These are phyloP conservation scores for Botrytis galanthina DNA, from an alignment of 2,329 filamentous ascomycete genomes.

Conservation along the genomic window DNA sequence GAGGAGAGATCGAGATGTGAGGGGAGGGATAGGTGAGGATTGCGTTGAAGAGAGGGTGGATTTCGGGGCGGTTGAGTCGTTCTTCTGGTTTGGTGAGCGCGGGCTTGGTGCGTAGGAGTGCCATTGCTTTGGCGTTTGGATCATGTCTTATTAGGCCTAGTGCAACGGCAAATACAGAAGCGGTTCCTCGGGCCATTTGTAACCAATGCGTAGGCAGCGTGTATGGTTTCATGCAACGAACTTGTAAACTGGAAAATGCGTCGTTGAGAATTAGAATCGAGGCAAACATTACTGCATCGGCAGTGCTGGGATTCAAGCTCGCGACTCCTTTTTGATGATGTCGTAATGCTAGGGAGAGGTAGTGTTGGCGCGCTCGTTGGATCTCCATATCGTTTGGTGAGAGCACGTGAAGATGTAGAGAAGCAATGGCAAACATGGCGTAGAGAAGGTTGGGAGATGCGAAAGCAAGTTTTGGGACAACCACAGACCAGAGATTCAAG, in stretches of 20 bases:
- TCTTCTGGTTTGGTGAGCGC: slow-evolving; percentile 19
- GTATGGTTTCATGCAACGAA: slow-evolving; percentile 25
- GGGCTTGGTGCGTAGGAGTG: slow-evolving; percentile 17
- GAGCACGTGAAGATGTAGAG: slow-evolving; percentile 22
- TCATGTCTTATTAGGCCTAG: slow-evolving; percentile 19
- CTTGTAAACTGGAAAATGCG: slow-evolving; percentile 24
- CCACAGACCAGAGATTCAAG: slow-evolving; percentile 21
- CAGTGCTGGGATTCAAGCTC: slow-evolving; percentile 18
- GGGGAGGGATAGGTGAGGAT: slow-evolving; percentile 13
- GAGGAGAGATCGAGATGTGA: not conserved
- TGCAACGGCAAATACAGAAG: slow-evolving; percentile 22
- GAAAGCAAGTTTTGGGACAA: slow-evolving; percentile 24
- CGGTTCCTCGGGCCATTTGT: slow-evolving; percentile 24
- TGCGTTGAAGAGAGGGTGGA: slow-evolving; percentile 5
- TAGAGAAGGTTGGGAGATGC: slow-evolving; percentile 23
- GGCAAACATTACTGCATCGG: slow-evolving; percentile 25
- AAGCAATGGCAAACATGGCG: slow-evolving; percentile 25
- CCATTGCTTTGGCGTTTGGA: slow-evolving; percentile 21
- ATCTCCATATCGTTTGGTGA: slow-evolving; percentile 24
- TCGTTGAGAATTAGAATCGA: slow-evolving; percentile 24
- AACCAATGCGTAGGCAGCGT: slow-evolving; percentile 24
- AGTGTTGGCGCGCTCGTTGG: slow-evolving; percentile 22
- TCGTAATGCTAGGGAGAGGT: slow-evolving; percentile 22
- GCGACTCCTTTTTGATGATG: slow-evolving; percentile 25
- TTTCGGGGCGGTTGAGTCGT: slow-evolving; percentile 8